Base-by-base conservation (phyloP, 1,139 yeast species). In the Saccharomyces hybrid region DNA sequence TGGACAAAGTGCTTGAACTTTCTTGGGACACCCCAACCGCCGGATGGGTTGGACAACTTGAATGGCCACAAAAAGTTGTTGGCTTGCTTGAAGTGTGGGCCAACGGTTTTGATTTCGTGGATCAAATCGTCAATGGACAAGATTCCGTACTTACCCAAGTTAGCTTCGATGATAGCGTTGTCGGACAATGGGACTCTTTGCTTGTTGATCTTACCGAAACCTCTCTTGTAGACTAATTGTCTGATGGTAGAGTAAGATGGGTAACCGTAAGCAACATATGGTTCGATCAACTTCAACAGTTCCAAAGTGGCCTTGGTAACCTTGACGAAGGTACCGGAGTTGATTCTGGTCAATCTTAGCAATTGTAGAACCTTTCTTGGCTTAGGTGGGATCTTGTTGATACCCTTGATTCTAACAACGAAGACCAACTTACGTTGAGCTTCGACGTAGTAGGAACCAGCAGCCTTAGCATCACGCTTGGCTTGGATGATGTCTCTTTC, bases 61-160 rank as follows among this genome's bases (percentile, higher is more conserved):
- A 93, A 93, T 80, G 99, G 99, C 97, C 98, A 93, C 81, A 93
- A 83, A 84, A 93, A 93, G 97, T 93, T 93, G 90, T 89, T 88
- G 72, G 90, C 99, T 83, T 93, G 98, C 85, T 93, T 93, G 91
- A 93, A 93, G 93, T 90, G 89, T 77, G 98, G 97, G 76, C 98
- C 98, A 76, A 91, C 97, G 66, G 98, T 87, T 88, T 82, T 86
- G 74, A 93, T 88, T 83, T 93, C 99, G 87, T 93, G 99, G 79
- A 93, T 88, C 80, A 93, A 84, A 78, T 93, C 99, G 81, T 93
- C 99, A 70, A 93, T 77, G 69, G 96, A 91, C 76, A 84, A 83
- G 77, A 93, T 88, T 80, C 98, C 97, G 86, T 83, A 93, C 81
- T 90, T 82, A 78, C 98, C 98, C 74, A 93, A 87, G 73, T 81